phyloP scores from a whole-genome alignment of 139 green algal genomes.

The Mychonastes homosphaera region DNA sequence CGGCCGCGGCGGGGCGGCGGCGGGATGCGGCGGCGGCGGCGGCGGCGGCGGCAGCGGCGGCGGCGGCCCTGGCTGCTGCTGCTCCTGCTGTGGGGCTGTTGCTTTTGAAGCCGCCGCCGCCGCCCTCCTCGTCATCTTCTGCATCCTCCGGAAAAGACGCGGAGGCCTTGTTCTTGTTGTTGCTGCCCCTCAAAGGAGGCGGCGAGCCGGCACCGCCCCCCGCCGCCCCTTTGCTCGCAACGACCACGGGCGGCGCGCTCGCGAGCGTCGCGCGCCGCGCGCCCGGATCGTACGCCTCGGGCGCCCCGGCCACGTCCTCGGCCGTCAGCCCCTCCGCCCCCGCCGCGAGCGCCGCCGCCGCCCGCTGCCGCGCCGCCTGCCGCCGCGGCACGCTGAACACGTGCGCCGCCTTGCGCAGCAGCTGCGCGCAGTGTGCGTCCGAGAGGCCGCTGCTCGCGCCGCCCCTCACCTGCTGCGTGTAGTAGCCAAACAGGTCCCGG shows the following conservation, averaged over 20 bases:
- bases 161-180: too few relatives aligned
- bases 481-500: conserved; percentile 20
- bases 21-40: neutral
- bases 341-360: neutral
- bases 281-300: neutral
- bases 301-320: neutral
- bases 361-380: neutral
- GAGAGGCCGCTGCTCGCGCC: conserved; percentile 3
- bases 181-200: too few relatives aligned
- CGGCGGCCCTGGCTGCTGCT: too few relatives aligned
- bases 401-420: conserved; percentile 32
- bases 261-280: neutral
- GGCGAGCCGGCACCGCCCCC: too few relatives aligned
- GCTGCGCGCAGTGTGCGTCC: conserved; percentile 21
- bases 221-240: too few relatives aligned
- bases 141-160: too few relatives aligned
- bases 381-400: conserved; percentile 26
- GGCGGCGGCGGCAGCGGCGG: too few relatives aligned
- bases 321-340: neutral
- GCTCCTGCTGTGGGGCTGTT: too few relatives aligned
- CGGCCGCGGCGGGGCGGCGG: neutral
- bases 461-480: conserved; percentile 23
- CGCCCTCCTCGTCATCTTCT: too few relatives aligned
- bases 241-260: neutral
- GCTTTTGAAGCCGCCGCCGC: too few relatives aligned